Base-by-base conservation (phyloP, 2,329 filamentous ascomycete genomes). In the Aureobasidium sp. region DNA sequence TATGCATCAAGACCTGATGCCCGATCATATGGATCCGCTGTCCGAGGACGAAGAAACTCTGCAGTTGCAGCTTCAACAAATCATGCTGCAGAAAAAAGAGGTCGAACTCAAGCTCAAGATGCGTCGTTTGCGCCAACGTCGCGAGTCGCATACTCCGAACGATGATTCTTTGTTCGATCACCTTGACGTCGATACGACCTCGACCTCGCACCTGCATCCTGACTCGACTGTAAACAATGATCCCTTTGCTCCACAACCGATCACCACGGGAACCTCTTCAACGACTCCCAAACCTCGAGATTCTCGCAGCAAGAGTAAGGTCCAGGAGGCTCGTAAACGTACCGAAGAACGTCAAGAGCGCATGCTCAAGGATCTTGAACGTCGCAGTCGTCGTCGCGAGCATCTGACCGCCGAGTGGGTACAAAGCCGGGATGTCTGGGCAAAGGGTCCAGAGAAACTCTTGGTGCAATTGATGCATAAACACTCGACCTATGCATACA, bases 381-480 rank as follows among this genome's bases (percentile, higher is more conserved):
- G 71, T 20, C 69, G 72, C 34, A 73, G 71, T 55, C 67, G 72
- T 34, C 69, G 71, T 20, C 69, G 72, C 29, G 72, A 74, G 39
- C 72, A 73, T 61, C 65, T 74, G 24, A 73, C 71, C 2, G 71
- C 72, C 8, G 72, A 74, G 53, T 74, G 72, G 72, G 72, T 74
- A 13, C 67, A 71, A 63, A 72, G 69, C 63, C 72, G 73, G 61
- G 71, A 73, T 61, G 72, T 73, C 29, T 74, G 72, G 72, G 72
- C 72, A 9, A 64, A 73, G 37, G 71, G 71, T 34, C 71, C 71
- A 12, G 72, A 74, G 62, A 66, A 67, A 10, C 48, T 71, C 27
- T 67, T 74, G 10, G 71, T 71, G n/a, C 66, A 73, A 27, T 65
- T 73, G 47, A 74, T 74, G 72, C 72, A 73, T 62, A 70, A 70